Evolutionary conservation across 2,329 filamentous ascomycete genomes (phyloP).

Genomic region (Hypoxylon sp.): DNA sequence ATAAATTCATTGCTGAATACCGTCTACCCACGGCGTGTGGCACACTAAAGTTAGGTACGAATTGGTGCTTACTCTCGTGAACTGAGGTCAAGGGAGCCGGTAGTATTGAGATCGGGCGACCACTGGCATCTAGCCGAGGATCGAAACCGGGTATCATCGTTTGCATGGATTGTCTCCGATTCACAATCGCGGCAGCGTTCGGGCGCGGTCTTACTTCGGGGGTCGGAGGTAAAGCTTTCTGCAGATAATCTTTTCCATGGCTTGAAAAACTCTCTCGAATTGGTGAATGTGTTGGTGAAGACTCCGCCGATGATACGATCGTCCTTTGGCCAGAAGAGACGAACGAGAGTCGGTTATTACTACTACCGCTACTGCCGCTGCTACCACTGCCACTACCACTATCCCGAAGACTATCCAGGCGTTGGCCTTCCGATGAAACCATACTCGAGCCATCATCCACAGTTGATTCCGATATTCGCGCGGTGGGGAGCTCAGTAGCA

Average conservation of each 20-base stretch:
- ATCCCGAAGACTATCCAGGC: slow-evolving; percentile 71
- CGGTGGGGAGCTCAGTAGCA: slow-evolving; percentile 50
- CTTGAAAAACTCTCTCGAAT: slow-evolving; percentile 66
- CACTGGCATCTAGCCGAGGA: slow-evolving; percentile 51
- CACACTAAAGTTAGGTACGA: slow-evolving; percentile 69
- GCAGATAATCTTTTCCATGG: slow-evolving; percentile 54
- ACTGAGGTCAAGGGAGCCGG: slow-evolving; percentile 37
- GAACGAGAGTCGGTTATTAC: slow-evolving; percentile 70
- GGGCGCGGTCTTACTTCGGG: slow-evolving; percentile 63
- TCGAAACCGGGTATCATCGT: slow-evolving; percentile 63
- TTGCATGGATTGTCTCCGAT: slow-evolving; percentile 68
- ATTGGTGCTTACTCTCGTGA: slow-evolving; percentile 51
- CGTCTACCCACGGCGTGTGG: slow-evolving; percentile 64
- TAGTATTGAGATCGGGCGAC: slow-evolving; percentile 50
- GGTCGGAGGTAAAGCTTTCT: slow-evolving; percentile 42
- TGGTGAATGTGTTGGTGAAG: slow-evolving; percentile 72
- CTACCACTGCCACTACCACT: slow-evolving; percentile 55
- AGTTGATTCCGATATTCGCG: slow-evolving; percentile 59
- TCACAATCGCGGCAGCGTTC: slow-evolving; percentile 67
- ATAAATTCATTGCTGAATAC: slow-evolving; percentile 60
- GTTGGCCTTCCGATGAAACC: slow-evolving; percentile 71
- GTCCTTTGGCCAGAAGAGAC: slow-evolving; percentile 74
- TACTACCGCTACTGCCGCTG: slow-evolving; percentile 63
- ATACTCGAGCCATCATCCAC: slow-evolving; percentile 71
- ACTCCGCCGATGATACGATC: slow-evolving; percentile 70